phyloP scores from a whole-genome alignment of 2,329 filamentous ascomycete species.

The Plectosphaerella sp. region DNA sequence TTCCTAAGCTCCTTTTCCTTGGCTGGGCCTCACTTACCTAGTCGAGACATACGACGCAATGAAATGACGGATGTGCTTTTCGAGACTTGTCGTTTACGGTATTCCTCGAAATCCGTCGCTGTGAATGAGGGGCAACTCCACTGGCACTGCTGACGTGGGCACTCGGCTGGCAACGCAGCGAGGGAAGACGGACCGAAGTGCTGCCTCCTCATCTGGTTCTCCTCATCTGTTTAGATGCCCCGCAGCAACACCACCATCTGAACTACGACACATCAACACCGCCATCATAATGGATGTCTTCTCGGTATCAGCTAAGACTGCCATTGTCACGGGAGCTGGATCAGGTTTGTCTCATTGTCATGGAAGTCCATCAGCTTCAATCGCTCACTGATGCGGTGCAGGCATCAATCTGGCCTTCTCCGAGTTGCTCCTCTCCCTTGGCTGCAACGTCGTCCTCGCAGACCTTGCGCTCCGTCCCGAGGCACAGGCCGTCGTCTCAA shows the following conservation, averaged over 20 bases:
- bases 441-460: conserved; percentile 40
- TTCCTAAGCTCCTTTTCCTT: background rate
- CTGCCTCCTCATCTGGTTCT: background rate
- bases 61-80: background rate
- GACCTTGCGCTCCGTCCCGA: conserved; percentile 38
- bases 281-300: conserved; percentile 11
- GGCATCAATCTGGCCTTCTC: conserved; percentile 41
- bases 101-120: no score
- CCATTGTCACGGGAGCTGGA: conserved; percentile 22
- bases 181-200: background rate
- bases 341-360: conserved; percentile 13
- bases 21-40: background rate
- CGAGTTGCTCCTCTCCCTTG: conserved; percentile 30
- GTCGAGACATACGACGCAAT: background rate
- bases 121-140: no score
- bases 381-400: conserved; percentile 7
- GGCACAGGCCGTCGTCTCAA: conserved; percentile 26
- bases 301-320: conserved; percentile 19
- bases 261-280: background rate
- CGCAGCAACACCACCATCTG: background rate
- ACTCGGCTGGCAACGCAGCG: no score
- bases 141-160: no score
- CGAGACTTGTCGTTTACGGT: no score
- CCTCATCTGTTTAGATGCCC: no score
- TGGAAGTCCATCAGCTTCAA: background rate